Evolutionary conservation across 257 asterid genomes (phyloP).

Genomic region (Anisodus acutangulus): DNA sequence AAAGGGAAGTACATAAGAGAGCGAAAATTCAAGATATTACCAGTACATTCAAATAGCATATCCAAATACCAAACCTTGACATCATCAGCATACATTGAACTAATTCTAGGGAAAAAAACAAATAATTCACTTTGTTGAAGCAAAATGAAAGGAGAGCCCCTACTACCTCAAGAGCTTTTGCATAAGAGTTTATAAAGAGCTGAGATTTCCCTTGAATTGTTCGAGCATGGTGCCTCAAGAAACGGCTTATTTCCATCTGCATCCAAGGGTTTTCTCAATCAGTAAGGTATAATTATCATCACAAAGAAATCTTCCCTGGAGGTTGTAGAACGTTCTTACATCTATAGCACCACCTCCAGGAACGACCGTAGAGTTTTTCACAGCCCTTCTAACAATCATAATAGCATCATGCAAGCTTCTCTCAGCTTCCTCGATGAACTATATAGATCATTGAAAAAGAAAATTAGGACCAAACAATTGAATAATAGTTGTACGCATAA

Average conservation of each 20-base stretch:
- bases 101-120: background rate
- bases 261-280: constrained; percentile 25
- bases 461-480: constrained; percentile 32
- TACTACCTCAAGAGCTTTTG: constrained; percentile 93
- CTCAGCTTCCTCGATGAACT: constrained; percentile 77
- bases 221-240: constrained; percentile 87
- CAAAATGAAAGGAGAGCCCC: background rate
- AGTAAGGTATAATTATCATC: background rate
- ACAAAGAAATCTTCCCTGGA: background rate
- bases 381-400: constrained; percentile 84
- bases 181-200: constrained; percentile 84
- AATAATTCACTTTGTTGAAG: background rate
- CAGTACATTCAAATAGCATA: background rate
- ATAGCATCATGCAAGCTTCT: constrained; percentile 78
- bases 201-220: constrained; percentile 83
- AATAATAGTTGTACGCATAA: background rate
- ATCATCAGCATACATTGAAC: background rate
- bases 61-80: background rate
- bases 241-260: constrained; percentile 90
- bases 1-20: background rate
- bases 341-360: constrained; percentile 97
- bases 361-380: constrained; percentile 85
- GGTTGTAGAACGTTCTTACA: constrained; percentile 49
- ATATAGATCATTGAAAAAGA: constrained; percentile 36
- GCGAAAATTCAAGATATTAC: background rate